A percentile compares a stretch with the other conserved stretches of the same genome.
These are phyloP conservation scores for Grigorovia yakushimaensis DNA, from an alignment of 805 yeast genomes.

Conservation along the genomic window DNA sequence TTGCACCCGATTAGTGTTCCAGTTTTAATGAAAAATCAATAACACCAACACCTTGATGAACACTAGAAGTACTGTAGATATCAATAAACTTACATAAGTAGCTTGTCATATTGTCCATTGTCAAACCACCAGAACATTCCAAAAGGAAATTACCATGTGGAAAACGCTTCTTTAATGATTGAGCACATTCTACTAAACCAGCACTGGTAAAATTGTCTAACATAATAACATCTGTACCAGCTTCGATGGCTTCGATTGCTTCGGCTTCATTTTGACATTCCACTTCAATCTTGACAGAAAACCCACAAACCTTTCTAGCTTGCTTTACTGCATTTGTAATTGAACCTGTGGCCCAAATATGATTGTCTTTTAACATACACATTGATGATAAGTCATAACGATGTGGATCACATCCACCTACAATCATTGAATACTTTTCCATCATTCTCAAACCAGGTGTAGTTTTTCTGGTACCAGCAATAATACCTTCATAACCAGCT, in stretches of 20 bases:
- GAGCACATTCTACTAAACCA: constrained; percentile 56
- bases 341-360: constrained; percentile 86
- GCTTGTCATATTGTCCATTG: constrained; percentile 50
- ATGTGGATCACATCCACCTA: constrained; percentile 91
- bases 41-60: constrained; percentile 83
- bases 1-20: not conserved
- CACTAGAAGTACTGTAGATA: constrained; percentile 80
- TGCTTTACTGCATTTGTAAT: constrained; percentile 71
- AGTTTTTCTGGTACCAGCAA: constrained; percentile 96
- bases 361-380: constrained; percentile 96
- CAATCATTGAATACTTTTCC: constrained; percentile 90
- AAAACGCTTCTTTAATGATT: constrained; percentile 50
- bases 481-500: constrained; percentile 66
- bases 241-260: constrained; percentile 84
- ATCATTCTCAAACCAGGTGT: constrained; percentile 86
- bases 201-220: constrained; percentile 75
- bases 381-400: constrained; percentile 83
- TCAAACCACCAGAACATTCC: constrained; percentile 90
- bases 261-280: constrained; percentile 80
- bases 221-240: constrained; percentile 96
- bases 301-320: constrained; percentile 79
- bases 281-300: constrained; percentile 83
- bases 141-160: constrained; percentile 45
- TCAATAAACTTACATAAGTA: constrained; percentile 75
- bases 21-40: constrained; percentile 75